Conservation (phyloP, 352 stramenopile species). For the Globisporangium paroecandrum region DNA sequence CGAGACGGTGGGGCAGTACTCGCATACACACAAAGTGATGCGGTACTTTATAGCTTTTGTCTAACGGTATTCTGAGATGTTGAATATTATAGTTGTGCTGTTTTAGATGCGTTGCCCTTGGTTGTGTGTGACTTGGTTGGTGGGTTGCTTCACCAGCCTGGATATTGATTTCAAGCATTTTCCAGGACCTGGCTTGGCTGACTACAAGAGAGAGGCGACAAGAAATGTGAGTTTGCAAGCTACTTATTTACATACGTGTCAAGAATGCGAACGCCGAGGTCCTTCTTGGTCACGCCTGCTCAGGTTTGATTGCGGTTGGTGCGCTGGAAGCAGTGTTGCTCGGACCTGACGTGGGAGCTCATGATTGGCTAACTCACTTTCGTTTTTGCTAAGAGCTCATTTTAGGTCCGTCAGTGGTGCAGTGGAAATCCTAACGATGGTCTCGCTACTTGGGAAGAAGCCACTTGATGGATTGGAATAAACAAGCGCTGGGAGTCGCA, state of each 20-base stretch:
- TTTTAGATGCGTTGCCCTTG: not conserved
- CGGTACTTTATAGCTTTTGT: not conserved
- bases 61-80: not conserved
- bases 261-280: not conserved
- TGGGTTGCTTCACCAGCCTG: not conserved
- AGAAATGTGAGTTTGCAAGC: not conserved
- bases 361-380: not conserved
- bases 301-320: not conserved
- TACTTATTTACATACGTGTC: too few species aligned
- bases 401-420: not conserved
- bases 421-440: not conserved
- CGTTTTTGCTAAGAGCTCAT: not conserved
- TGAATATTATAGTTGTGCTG: not conserved
- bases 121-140: not conserved
- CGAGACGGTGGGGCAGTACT: not conserved
- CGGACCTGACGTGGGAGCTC: not conserved
- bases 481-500: not conserved
- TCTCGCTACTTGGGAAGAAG: not conserved
- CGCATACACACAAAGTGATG: not conserved
- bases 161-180: not conserved
- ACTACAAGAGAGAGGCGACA: not conserved
- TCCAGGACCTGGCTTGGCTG: too few species aligned
- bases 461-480: not conserved
- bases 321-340: not conserved
- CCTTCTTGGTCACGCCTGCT: not conserved